Conservation (phyloP, 495 filamentous ascomycete species). For the Podospora fimiseda region DNA sequence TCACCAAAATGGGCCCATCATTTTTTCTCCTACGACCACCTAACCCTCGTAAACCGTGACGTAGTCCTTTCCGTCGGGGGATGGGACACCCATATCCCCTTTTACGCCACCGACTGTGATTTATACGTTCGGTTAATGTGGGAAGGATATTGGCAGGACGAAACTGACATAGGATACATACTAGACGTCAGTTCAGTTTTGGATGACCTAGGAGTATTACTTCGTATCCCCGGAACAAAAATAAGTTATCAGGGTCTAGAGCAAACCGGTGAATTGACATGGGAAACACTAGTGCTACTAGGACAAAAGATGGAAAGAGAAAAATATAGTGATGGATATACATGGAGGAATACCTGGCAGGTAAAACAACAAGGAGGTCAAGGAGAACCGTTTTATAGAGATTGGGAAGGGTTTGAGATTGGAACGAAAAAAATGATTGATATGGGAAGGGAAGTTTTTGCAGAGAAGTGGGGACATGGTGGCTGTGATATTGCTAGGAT, state of each 20-base stretch:
- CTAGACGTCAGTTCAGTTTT: conserved; percentile 44
- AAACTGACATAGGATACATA: conserved; percentile 40
- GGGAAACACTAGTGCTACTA: conserved; percentile 27
- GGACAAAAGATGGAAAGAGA: conserved; percentile 30
- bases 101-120: conserved; percentile 46
- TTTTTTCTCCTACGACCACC: conserved; percentile 53
- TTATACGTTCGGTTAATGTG: conserved; percentile 48
- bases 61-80: conserved; percentile 47
- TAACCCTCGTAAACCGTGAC: conserved; percentile 50
- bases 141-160: conserved; percentile 43
- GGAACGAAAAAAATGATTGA: conserved; percentile 9
- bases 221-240: conserved; percentile 27
- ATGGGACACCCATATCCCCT: conserved; percentile 58
- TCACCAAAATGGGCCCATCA: conserved; percentile 44
- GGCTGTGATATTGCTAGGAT: conserved; percentile 7
- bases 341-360: conserved; percentile 49
- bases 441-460: conserved; percentile 8
- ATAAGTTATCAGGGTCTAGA: conserved; percentile 27
- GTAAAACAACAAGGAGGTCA: conserved; percentile 26
- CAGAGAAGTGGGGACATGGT: conserved; percentile 13
- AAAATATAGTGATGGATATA: conserved; percentile 26
- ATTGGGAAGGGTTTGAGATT: conserved; percentile 9
- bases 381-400: background rate
- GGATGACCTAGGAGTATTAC: conserved; percentile 41
- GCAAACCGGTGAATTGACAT: conserved; percentile 31